These are phyloP conservation scores for Microsporum audouinii DNA, from an alignment of 2,329 filamentous ascomycete genomes.

Conservation along the genomic window DNA sequence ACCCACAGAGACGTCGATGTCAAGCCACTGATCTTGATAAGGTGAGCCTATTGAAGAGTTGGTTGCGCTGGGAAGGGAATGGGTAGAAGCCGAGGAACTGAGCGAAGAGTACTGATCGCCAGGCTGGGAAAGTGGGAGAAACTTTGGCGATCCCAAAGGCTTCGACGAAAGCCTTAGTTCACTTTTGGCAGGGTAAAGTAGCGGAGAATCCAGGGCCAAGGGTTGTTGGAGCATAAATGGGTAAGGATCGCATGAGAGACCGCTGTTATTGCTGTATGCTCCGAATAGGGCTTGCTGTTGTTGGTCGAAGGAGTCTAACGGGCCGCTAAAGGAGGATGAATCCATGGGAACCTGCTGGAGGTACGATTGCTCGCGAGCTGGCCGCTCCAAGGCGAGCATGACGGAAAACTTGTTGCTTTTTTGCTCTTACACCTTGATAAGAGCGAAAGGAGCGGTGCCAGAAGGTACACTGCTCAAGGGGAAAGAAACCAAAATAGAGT, in stretches of 20 bases:
- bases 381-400: constrained; percentile 15
- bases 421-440: background rate
- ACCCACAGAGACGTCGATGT: constrained; percentile 42
- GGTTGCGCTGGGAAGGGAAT: constrained; percentile 45
- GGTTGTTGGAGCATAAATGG: constrained; percentile 12
- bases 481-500: background rate
- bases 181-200: constrained; percentile 8
- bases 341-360: constrained; percentile 14
- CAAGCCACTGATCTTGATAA: constrained; percentile 50
- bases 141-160: constrained; percentile 7
- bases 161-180: constrained; percentile 6
- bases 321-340: constrained; percentile 5
- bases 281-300: constrained; percentile 11
- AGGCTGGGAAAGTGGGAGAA: constrained; percentile 25
- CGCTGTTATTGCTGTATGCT: constrained; percentile 6
- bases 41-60: constrained; percentile 59
- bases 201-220: constrained; percentile 5
- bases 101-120: constrained; percentile 42
- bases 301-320: constrained; percentile 7
- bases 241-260: constrained; percentile 8
- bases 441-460: background rate
- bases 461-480: too few relatives aligned
- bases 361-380: constrained; percentile 12
- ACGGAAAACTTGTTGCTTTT: constrained; percentile 1
- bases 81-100: constrained; percentile 50